Conservation (phyloP, 2,329 filamentous ascomycete species). For the Ceratocystis variospora region DNA sequence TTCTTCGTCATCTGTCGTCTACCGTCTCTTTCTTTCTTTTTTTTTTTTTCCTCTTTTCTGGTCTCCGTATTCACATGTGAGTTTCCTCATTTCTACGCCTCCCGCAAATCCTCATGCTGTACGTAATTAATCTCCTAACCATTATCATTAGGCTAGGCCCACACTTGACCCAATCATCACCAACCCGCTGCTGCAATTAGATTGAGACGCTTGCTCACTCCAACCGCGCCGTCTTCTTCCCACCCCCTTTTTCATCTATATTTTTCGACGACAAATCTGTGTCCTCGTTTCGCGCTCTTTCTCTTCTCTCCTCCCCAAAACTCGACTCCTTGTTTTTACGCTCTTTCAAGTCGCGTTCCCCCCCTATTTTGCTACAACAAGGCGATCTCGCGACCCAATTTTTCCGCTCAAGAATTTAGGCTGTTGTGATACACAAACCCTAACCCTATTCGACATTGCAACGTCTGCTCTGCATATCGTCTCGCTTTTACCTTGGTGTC, state of each 20-base stretch:
- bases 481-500: not conserved
- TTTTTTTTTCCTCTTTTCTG: not conserved
- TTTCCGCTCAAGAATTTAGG: not conserved
- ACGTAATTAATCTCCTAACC: conserved; percentile 3
- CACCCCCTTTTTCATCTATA: not conserved
- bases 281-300: not conserved
- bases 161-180: not conserved
- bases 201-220: not conserved
- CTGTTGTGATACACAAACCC: conserved; percentile 9
- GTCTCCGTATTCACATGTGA: not conserved
- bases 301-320: not conserved
- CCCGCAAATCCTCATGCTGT: not conserved
- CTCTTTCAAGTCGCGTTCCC: not conserved
- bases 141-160: not conserved
- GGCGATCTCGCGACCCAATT: not conserved
- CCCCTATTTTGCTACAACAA: not conserved
- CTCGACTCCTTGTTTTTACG: not conserved
- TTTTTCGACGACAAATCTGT: not conserved
- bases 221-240: not conserved
- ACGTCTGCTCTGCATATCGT: conserved; percentile 3
- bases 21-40: not conserved
- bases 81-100: not conserved
- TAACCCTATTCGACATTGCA: not conserved
- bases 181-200: not conserved
- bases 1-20: not conserved